Conservation (phyloP, 225 moss, liverwort and hornwort species). For the Pseudoscleropodium purum region DNA sequence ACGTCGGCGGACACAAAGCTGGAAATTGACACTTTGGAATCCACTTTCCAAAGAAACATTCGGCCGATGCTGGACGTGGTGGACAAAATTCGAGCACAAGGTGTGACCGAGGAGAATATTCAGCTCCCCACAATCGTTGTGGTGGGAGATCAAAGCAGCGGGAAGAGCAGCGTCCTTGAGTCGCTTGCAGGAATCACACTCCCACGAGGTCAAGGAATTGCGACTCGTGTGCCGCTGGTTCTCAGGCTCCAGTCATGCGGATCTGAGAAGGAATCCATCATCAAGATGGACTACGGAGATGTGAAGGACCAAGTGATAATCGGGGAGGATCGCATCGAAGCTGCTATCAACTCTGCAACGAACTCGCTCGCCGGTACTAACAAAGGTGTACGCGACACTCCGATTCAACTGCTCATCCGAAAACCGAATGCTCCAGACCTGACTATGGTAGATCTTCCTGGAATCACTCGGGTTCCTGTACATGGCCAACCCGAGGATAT, state of each 20-base stretch:
- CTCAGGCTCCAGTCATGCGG: background rate
- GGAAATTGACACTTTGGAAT: background rate
- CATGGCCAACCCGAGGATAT: background rate
- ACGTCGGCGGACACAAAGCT: background rate
- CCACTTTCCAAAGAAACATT: background rate
- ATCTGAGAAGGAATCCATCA: background rate
- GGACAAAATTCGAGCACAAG: constrained; percentile 6
- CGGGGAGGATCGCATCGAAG: background rate
- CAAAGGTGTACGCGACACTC: background rate
- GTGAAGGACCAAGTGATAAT: background rate
- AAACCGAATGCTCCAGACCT: constrained; percentile 13
- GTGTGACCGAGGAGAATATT: constrained; percentile 6
- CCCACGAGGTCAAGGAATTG: constrained; percentile 11
- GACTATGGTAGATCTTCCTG: constrained; percentile 1
- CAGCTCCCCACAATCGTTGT: constrained; percentile 7
- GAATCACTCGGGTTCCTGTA: constrained; percentile 10
- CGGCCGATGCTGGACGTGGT: constrained; percentile 11
- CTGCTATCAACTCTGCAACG: background rate
- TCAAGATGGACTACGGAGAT: background rate
- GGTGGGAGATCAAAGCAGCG: constrained; percentile 21
- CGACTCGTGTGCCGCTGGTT: background rate
- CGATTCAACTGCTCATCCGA: background rate
- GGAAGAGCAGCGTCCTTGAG: constrained; percentile 12
- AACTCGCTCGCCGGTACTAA: background rate
- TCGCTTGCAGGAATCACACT: constrained; percentile 9